Evolutionary conservation across 2,329 filamentous ascomycete species (phyloP), one percentile per base, ranked within the genome.

Genomic region (Rutstroemia sydowiana): DNA sequence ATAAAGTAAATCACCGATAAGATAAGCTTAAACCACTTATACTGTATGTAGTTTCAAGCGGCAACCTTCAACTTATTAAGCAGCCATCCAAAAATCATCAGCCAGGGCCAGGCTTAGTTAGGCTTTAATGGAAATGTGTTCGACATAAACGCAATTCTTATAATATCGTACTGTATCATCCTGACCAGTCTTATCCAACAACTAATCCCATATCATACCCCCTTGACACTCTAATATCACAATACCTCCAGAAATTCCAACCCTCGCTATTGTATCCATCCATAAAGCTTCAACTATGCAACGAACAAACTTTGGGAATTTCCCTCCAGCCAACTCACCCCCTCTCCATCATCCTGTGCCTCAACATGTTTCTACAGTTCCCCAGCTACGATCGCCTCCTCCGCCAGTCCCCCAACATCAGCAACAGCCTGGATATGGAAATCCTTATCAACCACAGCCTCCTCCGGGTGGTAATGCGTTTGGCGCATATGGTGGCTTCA

Each of bases 291-390:
- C 20, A 30, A 21, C 28, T 51, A 96, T 96, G 92, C 92, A 96
- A 73, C 87, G 90, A 69, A 78, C 85, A 67, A 77, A 82, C 50
- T 95, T 93, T 73, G 82, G 82, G 70, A 87, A 91, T 66, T 75
- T 79, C 59, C 52, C 63, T 14, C 81, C 81, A 28, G 81, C 82
- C 55, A 81, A 84, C 63, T 95, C 90, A 67, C 92, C 91, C 68
- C 91, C 92, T 60, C 83, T 97, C 63, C 93, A 97, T 71, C 93
- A 97, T 69, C 93, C 93, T 53, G 90, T 97, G 54, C 93, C 93
- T 57, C 93, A 98, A 71, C 93, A 98, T 77, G 92, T 97, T 65
- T 97, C 93, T 66, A 95, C 91, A 53, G 93, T 98, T 45, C 93
- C 93, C 41, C 93, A 97, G 73, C 83, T 98, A 69, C 85, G 95